These are phyloP conservation scores for Rhododendron ferrugineum DNA, from an alignment of 148 eudicot species.

Conservation along the genomic window DNA sequence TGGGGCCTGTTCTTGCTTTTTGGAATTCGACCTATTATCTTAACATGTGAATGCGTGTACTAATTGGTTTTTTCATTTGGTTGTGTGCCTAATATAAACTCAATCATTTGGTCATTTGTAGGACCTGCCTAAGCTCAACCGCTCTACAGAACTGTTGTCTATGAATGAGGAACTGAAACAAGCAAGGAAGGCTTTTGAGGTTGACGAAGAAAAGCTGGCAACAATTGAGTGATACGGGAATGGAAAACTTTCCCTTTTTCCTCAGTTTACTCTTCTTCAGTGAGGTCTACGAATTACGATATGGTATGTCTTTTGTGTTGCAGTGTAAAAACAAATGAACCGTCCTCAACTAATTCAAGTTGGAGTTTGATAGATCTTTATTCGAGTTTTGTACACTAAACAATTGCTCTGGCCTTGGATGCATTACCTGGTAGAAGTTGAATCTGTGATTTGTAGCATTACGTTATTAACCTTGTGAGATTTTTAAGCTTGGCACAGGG, in stretches of 20 bases:
- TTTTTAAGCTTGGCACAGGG: neutral
- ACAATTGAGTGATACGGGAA: conserved; percentile 37
- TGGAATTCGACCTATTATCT: neutral
- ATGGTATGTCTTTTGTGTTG: neutral
- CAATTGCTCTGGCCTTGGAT: neutral
- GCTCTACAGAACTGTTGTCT: conserved; percentile 71
- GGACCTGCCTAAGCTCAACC: conserved; percentile 87
- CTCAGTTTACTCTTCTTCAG: neutral
- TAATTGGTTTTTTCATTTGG: neutral
- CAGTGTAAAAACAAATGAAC: neutral
- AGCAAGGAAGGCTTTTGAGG: conserved; percentile 91
- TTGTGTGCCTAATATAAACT: neutral
- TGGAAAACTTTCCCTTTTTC: neutral
- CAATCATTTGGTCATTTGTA: conserved; percentile 11
- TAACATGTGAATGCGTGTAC: neutral
- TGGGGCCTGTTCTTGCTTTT: neutral
- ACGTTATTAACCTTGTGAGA: neutral
- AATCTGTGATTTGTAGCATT: neutral
- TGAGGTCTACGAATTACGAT: neutral
- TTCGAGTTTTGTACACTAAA: neutral
- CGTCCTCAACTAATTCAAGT: neutral
- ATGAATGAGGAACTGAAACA: conserved; percentile 98
- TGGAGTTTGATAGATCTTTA: neutral
- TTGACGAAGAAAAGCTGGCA: conserved; percentile 85
- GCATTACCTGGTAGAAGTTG: neutral